Base-by-base conservation (phyloP, 2,329 filamentous ascomycete species). In the Hypoxylon sp. region DNA sequence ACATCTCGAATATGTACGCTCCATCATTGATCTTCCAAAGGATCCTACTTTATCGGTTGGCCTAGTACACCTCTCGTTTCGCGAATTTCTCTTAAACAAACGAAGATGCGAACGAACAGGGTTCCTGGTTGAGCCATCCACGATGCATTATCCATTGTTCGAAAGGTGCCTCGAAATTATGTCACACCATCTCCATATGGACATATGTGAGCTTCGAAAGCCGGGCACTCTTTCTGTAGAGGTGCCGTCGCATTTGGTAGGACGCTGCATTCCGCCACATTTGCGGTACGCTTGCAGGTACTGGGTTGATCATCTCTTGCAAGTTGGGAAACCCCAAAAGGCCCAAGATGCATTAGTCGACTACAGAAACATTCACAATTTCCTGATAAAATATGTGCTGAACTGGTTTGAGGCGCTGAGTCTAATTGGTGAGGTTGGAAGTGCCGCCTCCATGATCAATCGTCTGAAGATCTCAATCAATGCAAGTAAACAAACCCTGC, bases 271-370 rank as follows among this genome's bases (percentile, higher is more conserved):
- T 37, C 19, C 57, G 21, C 55, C 17, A n/a, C 35, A 53, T 57
- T 19, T 66, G 35, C 51, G 48, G 51, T 66, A 66, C 17, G 63
- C 63, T 21, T 66, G 63, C 37, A 50, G 35, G n/a, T 44, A 62
- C 35, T 66, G 56, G 56, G 51, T 66, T 31, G 15, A 56, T 44
- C 63, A 66, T 52, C 57, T 66, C 7, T n/a, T 19, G 21, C n/a
- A 35, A 17, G n/a, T 50, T 19, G 13, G 3, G 6, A 35, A 53
- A 15, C 10, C 17, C 29, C 27, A 53, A 29, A n/a, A 31, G 15
- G 24, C 15, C n/a, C 8, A 44, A 10, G 24, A 42, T 21, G 27
- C 19, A 27, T 32, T 59, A 21, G 15, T 2, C 3, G 48, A 59
- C n/a, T 27, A 50, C 6, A 35, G 48, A 17, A 42, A 1, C 6